Evolutionary conservation across 2,329 filamentous ascomycete species (phyloP), one percentile per base, ranked within the genome.

Genomic region (Scytalidium sp.): DNA sequence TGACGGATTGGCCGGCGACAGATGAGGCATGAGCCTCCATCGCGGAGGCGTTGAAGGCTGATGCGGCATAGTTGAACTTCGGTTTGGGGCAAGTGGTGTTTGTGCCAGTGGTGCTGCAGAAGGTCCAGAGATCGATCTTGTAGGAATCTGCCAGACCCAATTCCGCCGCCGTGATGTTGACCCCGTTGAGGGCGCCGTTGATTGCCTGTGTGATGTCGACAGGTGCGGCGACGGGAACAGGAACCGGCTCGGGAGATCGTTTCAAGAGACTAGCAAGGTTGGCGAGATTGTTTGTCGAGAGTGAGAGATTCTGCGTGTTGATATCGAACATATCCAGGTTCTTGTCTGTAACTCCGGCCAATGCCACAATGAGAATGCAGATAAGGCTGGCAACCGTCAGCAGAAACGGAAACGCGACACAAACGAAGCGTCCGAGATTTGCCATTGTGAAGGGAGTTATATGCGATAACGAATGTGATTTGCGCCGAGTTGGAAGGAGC

Each of bases 351-450:
- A 84, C 72, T 50, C 80, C 81, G 22, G 75, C 74, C 45, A 83
- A 73, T 42, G 76, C 75, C 15, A 75, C 80, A 43, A 84, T 72
- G 54, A 84, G 70, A 56, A 86, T 70, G 59, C 87, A 87, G 61
- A 94, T 73, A 62, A 97, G 76, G 51, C 88, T 86, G 56, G 80
- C 87, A 61, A 94, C 72, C 19, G 90, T 93, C 64, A 96, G 80
- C 56, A 82, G 75, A 72, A 96, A 91, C 53, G 93, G 93, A 75
- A 91, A 75, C 71, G 88, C 81, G 71, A 97, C 94, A 73, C 91
- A 97, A 68, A 88, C 75, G 62, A 93, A 83, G 65, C 93, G 83
- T 60, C 90, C 92, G 64, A 81, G 77, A 72, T 86, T 84, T 55
- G 83, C 84, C 85, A 88, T 88, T 27, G 55, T 75, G 61, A 43